Evolutionary conservation across 805 yeast species (phyloP).

Genomic region (Wilhelminamyces savonicus): DNA sequence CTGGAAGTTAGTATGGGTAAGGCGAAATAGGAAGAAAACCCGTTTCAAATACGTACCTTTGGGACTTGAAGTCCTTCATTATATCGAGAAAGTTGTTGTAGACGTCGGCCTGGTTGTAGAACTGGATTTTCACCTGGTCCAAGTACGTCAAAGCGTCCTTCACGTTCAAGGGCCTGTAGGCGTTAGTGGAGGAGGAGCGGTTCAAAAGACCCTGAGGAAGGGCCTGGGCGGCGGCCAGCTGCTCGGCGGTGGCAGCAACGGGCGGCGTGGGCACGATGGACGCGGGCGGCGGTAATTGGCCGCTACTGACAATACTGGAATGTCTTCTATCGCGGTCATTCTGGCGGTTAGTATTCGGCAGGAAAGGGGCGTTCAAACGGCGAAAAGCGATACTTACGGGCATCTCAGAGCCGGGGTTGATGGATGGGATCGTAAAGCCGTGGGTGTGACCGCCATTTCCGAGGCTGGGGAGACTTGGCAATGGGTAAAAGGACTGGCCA

Average conservation of each 20-base stretch:
- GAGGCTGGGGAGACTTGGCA: constrained; percentile 47
- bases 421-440: constrained; percentile 43
- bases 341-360: constrained; percentile 8
- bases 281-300: constrained; percentile 22
- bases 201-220: constrained; percentile 27
- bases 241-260: constrained; percentile 7
- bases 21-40: background rate
- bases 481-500: constrained; percentile 42
- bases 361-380: background rate
- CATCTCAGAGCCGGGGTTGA: constrained; percentile 29
- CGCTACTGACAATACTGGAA: constrained; percentile 13
- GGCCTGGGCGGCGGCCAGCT: constrained; percentile 1
- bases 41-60: constrained; percentile 43
- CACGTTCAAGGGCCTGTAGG: constrained; percentile 81
- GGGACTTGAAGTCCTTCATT: constrained; percentile 98
- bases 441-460: constrained; percentile 39
- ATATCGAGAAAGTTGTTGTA: constrained; percentile 94
- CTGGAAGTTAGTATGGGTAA: constrained; percentile 20
- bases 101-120: constrained; percentile 87
- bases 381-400: constrained; percentile 15
- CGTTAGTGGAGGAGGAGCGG: constrained; percentile 34
- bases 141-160: constrained; percentile 93
- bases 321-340: constrained; percentile 20
- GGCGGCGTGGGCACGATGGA: constrained; percentile 16
- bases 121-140: constrained; percentile 93